A percentile compares a stretch with the other conserved stretches of the same genome.
phyloP scores from a whole-genome alignment of 129 eudicot species.

The Chrysanthemum seticuspe region DNA sequence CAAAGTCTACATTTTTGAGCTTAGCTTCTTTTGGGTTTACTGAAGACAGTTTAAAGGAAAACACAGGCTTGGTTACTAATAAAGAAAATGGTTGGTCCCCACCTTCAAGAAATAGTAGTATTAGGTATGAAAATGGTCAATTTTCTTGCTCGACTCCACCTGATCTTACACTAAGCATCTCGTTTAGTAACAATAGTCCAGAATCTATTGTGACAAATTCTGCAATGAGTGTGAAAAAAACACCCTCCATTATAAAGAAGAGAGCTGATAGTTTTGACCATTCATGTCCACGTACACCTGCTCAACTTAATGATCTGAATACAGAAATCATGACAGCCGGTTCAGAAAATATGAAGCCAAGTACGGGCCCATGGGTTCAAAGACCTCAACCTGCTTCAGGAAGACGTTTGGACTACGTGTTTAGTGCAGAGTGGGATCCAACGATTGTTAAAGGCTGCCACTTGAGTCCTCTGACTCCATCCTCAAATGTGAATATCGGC shows the following conservation, averaged over 20 bases:
- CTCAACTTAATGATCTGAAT: slow-evolving; percentile 11
- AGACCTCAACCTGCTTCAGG: slow-evolving; percentile 36
- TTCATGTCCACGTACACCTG: slow-evolving; percentile 16
- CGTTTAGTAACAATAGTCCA: slow-evolving; percentile 38
- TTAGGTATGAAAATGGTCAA: background rate
- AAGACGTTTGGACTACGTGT: slow-evolving; percentile 54
- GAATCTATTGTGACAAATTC: slow-evolving; percentile 58
- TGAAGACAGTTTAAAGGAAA: slow-evolving; percentile 2
- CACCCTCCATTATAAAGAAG: too few relatives aligned
- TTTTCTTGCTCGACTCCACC: slow-evolving; percentile 23
- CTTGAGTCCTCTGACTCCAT: slow-evolving; percentile 36
- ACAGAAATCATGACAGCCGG: slow-evolving; percentile 24
- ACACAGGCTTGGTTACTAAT: slow-evolving; percentile 5
- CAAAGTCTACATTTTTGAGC: slow-evolving; percentile 42
- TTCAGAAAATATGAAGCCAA: slow-evolving; percentile 16
- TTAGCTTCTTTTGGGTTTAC: slow-evolving; percentile 30
- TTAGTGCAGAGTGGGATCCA: slow-evolving; percentile 51
- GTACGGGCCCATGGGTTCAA: slow-evolving; percentile 14
- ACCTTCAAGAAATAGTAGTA: slow-evolving; percentile 10
- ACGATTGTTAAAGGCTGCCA: slow-evolving; percentile 29
- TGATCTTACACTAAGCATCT: slow-evolving; percentile 31
- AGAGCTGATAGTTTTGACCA: slow-evolving; percentile 23
- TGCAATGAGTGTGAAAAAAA: background rate
- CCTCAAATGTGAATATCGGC: slow-evolving; percentile 32
- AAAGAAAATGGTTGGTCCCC: slow-evolving; percentile 9